Evolutionary conservation across 768 basidiomycete species (phyloP), one percentile per base, ranked within the genome.

Genomic region (Macrolepiota dolichaula): DNA sequence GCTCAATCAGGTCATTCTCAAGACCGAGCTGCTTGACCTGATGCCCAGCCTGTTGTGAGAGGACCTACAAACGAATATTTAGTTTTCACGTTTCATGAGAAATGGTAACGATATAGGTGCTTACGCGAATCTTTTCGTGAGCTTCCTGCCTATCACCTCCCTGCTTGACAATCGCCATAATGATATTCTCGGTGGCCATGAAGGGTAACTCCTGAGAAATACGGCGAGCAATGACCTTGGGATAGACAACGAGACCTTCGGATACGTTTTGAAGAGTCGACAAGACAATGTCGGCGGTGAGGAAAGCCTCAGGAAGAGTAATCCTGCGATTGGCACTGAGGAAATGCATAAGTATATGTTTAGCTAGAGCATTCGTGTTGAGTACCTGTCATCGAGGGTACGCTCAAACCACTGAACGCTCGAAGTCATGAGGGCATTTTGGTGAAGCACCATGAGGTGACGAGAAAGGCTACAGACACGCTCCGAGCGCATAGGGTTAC

Each of bases 171-270:
- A 99, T 85, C 1, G 94, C 94, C 97, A 99, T 98, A 76, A 98
- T 98, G 75, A 99, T 84, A 73, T 99, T 99, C 75, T 99, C 97
- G 1, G 97, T 99, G 3, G 96, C 95, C 97, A 99, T 98, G 83
- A 98, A 98, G 0, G 97, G 97, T 36, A 99, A 82, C 73, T 99
- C 97, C 73, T 98, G 93, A 2, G 87, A 74, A 72, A 99, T 96
- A 38, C 94, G 87, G 44, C 94, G 86, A 10, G 83, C 92, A 65
- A 99, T 98, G 63, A 99, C 96, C 72, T 85, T 89, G 10, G 97
- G 97, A 73, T 98, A 98, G 58, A 99, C 96, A n/a, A 98, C 95
- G n/a, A 99, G 83, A 0, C 96, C 97, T 75, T 98, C 97, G 2
- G 91, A 92, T 68, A 99, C 89, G 73, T 98, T 98, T 71, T 96